A percentile compares a stretch with the other conserved stretches of the same genome.
These are phyloP conservation scores for Cadophora sp. DNA, from an alignment of 2,329 filamentous ascomycete genomes.

Conservation along the genomic window DNA sequence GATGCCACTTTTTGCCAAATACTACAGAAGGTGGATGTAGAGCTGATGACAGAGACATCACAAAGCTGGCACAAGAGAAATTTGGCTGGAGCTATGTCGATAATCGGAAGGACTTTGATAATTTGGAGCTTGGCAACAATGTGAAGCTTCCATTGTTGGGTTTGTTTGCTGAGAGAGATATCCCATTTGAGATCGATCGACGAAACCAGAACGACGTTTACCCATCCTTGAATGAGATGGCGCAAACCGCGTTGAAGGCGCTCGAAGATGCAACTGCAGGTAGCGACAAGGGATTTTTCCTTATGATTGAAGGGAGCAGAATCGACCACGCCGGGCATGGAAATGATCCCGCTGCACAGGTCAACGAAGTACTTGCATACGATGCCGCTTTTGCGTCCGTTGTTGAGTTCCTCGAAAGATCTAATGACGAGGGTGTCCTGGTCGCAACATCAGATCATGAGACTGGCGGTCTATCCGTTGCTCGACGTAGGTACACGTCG, in stretches of 20 bases:
- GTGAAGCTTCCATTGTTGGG: slow-evolving; percentile 84
- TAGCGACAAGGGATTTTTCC: slow-evolving; percentile 92
- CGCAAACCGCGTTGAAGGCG: slow-evolving; percentile 78
- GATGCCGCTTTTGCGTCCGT: slow-evolving; percentile 86
- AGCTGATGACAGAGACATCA: slow-evolving; percentile 76
- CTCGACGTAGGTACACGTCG: slow-evolving; percentile 65
- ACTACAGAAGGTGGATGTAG: slow-evolving; percentile 82
- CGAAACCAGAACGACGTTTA: slow-evolving; percentile 79
- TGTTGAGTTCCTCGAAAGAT: slow-evolving; percentile 81
- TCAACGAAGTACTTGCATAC: slow-evolving; percentile 93
- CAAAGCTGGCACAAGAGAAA: slow-evolving; percentile 74
- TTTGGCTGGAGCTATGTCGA: slow-evolving; percentile 81
- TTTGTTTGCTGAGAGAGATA: slow-evolving; percentile 80
- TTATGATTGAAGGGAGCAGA: slow-evolving; percentile 97
- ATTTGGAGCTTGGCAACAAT: slow-evolving; percentile 68
- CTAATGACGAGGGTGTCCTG: slow-evolving; percentile 76
- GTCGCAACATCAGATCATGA: slow-evolving; percentile 96
- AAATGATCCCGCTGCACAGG: slow-evolving; percentile 84
- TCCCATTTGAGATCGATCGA: slow-evolving; percentile 94
- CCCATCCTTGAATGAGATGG: slow-evolving; percentile 91
- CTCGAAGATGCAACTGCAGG: slow-evolving; percentile 82
- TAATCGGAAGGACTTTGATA: slow-evolving; percentile 76
- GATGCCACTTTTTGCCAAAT: slow-evolving; percentile 93
- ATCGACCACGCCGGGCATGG: slow-evolving; percentile 94
- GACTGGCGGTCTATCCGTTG: slow-evolving; percentile 86